A percentile compares a stretch with the other conserved stretches of the same genome.
Conservation (phyloP, 768 basidiomycete genomes). For the Pholiota molesta region DNA sequence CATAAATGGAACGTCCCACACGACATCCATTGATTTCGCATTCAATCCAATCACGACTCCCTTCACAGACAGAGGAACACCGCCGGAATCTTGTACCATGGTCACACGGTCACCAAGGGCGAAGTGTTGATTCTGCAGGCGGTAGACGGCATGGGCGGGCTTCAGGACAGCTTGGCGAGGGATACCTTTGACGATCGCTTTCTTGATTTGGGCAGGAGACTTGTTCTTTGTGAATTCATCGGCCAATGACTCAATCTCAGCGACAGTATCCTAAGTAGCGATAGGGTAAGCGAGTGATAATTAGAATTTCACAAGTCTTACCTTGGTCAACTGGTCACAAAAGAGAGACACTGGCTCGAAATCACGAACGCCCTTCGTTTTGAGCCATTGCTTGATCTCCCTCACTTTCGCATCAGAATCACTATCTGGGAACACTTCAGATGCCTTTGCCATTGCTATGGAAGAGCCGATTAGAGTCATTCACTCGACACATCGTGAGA, state of each 20-base stretch:
- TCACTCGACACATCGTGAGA: constrained; percentile 3
- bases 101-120: constrained; percentile 90
- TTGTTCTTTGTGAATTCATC: constrained; percentile 67
- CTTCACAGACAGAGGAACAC: constrained; percentile 88
- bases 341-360: constrained; percentile 92
- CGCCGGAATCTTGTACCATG: constrained; percentile 95
- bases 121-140: constrained; percentile 88
- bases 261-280: constrained; percentile 66
- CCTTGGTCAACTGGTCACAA: constrained; percentile 91
- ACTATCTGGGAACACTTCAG: constrained; percentile 54
- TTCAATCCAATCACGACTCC: constrained; percentile 93
- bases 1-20: constrained; percentile 97
- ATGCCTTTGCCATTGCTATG: constrained; percentile 75
- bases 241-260: constrained; percentile 76
- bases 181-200: constrained; percentile 90
- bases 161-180: constrained; percentile 93
- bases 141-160: constrained; percentile 86
- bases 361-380: constrained; percentile 82
- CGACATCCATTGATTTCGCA: constrained; percentile 86
- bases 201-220: constrained; percentile 71
- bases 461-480: constrained; percentile 32
- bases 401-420: constrained; percentile 72
- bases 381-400: constrained; percentile 87
- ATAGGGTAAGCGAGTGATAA: background rate
- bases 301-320: constrained; percentile 29